Evolutionary conservation across 2,329 filamentous ascomycete genomes (phyloP).

Genomic region (Pyricularia grisea): DNA sequence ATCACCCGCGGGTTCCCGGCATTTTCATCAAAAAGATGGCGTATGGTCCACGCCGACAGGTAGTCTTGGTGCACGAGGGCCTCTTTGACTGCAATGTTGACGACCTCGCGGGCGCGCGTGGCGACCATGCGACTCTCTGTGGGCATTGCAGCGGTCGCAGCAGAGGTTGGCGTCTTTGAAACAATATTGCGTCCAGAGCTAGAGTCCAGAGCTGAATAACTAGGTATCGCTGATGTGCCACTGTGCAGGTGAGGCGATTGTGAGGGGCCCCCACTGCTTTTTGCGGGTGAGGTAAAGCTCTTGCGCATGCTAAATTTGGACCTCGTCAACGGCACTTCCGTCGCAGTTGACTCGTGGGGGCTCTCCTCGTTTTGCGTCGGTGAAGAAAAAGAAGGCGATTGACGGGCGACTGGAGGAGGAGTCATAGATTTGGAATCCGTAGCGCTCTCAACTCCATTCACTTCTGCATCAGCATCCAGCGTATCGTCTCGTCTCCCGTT

Average conservation of each 20-base stretch:
- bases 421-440: neutral
- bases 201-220: neutral
- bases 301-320: neutral
- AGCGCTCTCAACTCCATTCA: neutral
- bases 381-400: neutral
- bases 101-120: slow-evolving; percentile 30
- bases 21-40: slow-evolving; percentile 50
- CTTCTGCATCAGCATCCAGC: neutral
- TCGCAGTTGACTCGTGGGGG: neutral
- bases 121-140: slow-evolving; percentile 32
- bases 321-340: neutral
- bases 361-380: neutral
- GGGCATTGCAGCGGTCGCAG: neutral
- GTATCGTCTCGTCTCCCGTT: neutral
- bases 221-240: neutral
- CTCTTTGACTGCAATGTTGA: slow-evolving; percentile 49
- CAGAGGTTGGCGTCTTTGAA: neutral
- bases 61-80: slow-evolving; percentile 47
- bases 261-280: neutral
- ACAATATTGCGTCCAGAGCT: neutral
- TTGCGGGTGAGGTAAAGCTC: neutral
- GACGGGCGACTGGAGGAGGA: neutral
- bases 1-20: slow-evolving; percentile 41
- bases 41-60: slow-evolving; percentile 52
- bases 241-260: neutral